phyloP scores from a whole-genome alignment of 2,329 filamentous ascomycete genomes.

The Fusarium temperatum region DNA sequence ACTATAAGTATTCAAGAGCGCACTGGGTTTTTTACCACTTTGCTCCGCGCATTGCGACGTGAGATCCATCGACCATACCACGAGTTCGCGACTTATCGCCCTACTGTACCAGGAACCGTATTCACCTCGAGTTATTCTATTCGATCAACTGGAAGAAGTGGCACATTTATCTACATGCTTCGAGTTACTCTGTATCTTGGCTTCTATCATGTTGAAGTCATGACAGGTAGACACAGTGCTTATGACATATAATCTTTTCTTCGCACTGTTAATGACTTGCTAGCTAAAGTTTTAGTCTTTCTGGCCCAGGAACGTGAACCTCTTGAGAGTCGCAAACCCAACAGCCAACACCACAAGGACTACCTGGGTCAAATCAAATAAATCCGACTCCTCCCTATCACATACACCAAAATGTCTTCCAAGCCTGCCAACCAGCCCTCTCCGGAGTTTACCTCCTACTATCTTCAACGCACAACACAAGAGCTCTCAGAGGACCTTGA shows the following conservation, averaged over 20 bases:
- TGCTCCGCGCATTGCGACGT: background rate
- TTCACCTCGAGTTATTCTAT: background rate
- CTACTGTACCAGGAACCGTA: background rate
- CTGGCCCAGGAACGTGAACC: background rate
- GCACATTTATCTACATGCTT: background rate
- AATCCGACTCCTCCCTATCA: background rate
- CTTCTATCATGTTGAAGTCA: background rate
- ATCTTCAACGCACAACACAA: conserved; percentile 73
- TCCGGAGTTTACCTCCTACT: conserved; percentile 68
- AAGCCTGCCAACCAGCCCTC: conserved; percentile 26
- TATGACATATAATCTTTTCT: fast-evolving
- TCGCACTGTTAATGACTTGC: background rate
- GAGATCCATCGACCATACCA: background rate
- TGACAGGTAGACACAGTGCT: background rate
- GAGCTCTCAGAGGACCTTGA: conserved; percentile 81
- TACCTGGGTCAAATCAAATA: background rate
- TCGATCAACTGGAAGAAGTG: background rate
- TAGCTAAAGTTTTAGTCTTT: background rate
- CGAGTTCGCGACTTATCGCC: background rate
- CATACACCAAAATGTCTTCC: conserved; percentile 21
- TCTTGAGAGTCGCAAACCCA: background rate
- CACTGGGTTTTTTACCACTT: background rate
- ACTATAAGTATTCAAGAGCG: background rate
- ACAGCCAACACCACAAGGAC: background rate
- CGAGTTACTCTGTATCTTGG: background rate